phyloP scores from a whole-genome alignment of 176 grass and related monocot species.

The Hordeum vulgare region MorexV3_pseudomolecules_assembly NC_058520.1:112741550-112742049 shows the following conservation, averaged over 20 bases:
- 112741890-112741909: too few species aligned
- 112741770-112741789: conserved; percentile 27
- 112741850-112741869: too few species aligned
- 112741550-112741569: conserved; percentile 50
- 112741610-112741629: background rate
- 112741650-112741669: conserved; percentile 51
- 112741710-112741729: conserved; percentile 5
- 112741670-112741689: conserved; percentile 46
- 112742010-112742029: too few species aligned
- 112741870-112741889: too few species aligned
- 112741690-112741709: conserved; percentile 55
- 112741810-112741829: too few species aligned
- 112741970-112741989: too few species aligned
- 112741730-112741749: conserved; percentile 81
- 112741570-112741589: conserved; percentile 53
- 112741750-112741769: conserved; percentile 43
- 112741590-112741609: conserved; percentile 30
- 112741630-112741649: conserved; percentile 43
- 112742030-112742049: too few species aligned
- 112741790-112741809: background rate
- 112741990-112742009: too few species aligned
- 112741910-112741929: too few species aligned
- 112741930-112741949: too few species aligned
- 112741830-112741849: too few species aligned
- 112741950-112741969: too few species aligned